phyloP scores from a whole-genome alignment of 352 stramenopile genomes.

The Detonula confervacea region DNA sequence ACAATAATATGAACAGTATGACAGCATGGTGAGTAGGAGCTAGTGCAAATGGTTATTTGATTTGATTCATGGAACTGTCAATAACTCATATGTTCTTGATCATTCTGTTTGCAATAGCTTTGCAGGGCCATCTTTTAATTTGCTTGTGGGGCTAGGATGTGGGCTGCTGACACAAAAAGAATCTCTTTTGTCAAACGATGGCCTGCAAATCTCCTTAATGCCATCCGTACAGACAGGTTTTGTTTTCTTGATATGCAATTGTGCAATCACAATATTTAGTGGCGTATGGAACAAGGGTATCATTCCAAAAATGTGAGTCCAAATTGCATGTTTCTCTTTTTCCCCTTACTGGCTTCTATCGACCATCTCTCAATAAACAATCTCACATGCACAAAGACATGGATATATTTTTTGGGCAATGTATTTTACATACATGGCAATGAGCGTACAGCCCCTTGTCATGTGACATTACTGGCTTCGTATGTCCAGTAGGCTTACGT shows the following conservation, averaged over 20 bases:
- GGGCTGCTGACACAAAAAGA: too few relatives aligned
- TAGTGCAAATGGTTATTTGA: background rate
- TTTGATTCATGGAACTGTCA: background rate
- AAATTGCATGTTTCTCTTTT: background rate
- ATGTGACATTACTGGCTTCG: too few relatives aligned
- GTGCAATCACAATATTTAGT: slow-evolving; percentile 40
- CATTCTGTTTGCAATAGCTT: slow-evolving; percentile 8
- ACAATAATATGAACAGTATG: slow-evolving; percentile 6
- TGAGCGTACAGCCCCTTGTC: slow-evolving; percentile 22
- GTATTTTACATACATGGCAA: slow-evolving; percentile 35
- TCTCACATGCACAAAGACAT: background rate
- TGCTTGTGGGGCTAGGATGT: slow-evolving; percentile 43
- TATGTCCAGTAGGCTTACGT: too few relatives aligned
- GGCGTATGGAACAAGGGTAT: slow-evolving; percentile 19
- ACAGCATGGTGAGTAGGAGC: slow-evolving; percentile 11
- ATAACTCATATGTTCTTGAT: background rate
- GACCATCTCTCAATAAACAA: background rate
- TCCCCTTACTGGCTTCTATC: background rate
- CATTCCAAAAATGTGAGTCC: slow-evolving; percentile 20
- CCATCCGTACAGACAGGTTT: slow-evolving; percentile 54
- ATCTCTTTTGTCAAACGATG: slow-evolving; percentile 31
- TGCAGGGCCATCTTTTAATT: slow-evolving; percentile 56
- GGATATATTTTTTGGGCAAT: slow-evolving; percentile 17
- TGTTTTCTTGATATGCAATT: slow-evolving; percentile 60
- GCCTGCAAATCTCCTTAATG: too few relatives aligned